These are phyloP conservation scores for Xenosphaeropsis pyriputrescens DNA, from an alignment of 2,329 filamentous ascomycete genomes.

Conservation along the genomic window DNA sequence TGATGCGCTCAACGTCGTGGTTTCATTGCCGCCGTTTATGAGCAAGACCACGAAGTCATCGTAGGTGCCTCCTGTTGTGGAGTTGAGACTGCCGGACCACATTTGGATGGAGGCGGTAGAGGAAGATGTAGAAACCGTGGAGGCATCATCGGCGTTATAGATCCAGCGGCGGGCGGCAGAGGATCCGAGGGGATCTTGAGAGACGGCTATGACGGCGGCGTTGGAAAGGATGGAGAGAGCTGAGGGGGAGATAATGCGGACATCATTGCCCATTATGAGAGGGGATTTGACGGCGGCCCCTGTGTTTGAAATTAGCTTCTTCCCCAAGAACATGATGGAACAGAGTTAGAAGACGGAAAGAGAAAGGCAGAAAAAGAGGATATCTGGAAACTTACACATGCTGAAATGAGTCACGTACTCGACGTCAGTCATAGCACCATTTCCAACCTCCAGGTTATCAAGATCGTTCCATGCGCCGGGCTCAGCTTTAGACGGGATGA, in stretches of 20 bases:
- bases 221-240: constrained; percentile 25
- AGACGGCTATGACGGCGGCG: constrained; percentile 26
- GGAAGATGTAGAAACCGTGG: constrained; percentile 19
- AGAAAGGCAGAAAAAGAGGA: neutral
- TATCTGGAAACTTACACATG: constrained; percentile 9
- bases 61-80: constrained; percentile 26
- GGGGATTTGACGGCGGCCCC: constrained; percentile 14
- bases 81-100: constrained; percentile 28
- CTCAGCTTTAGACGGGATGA: constrained; percentile 14
- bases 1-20: constrained; percentile 30
- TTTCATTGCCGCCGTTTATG: constrained; percentile 29
- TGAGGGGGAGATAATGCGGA: constrained; percentile 15
- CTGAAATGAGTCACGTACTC: constrained; percentile 20
- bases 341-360: too few species aligned
- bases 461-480: constrained; percentile 19
- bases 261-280: constrained; percentile 16
- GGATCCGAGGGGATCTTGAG: constrained; percentile 22
- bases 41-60: constrained; percentile 27
- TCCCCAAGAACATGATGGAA: too few species aligned
- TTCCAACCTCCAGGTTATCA: constrained; percentile 21
- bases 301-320: constrained; percentile 8
- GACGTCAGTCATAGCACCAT: constrained; percentile 18
- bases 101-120: constrained; percentile 29
- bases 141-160: constrained; percentile 22
- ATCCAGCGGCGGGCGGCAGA: constrained; percentile 28